Evolutionary conservation across 306 rosid species (phyloP), one percentile per base, ranked within the genome.

Genomic region (Bauhinia variegata): DNA sequence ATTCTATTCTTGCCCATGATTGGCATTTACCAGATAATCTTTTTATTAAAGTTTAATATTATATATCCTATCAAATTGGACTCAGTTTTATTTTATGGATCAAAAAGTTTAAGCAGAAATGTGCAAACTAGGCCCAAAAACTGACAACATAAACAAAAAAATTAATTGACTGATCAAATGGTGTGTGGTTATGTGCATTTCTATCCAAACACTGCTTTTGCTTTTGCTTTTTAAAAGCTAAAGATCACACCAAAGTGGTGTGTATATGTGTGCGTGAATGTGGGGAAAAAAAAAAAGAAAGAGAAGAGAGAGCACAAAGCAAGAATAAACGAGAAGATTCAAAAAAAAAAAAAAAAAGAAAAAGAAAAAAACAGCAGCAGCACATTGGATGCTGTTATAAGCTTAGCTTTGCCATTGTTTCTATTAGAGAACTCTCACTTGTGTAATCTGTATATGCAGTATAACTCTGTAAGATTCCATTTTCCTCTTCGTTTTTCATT

Each of bases 171-270:
- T 55, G 72, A 78, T 83, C 76, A 78, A 88, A 86, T 75, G 80
- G 86, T 78, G 85, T 71, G 76, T 78, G 72, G 73, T 70, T 81
- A 76, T 75, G 60, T 80, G 67, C 75, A 81, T 77, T 85, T 82
- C 78, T 67, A 77, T 80, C 67, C 78, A 69, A 72, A 80, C 77
- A 66, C 66, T 79, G 80, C 83, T 84, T 85, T 87, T 85, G 78
- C 91, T 87, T 84, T 90, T 80, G 54, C 92, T 85, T 80, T 87
- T 67, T 30, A 80, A 87, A 91, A 88, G 96, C 80, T 81, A 83
- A 85, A 74, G 88, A 75, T 61, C 82, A 83, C 72, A 59, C 88
- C 79, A 81, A 80, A 79, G 77, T 71, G 76, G 69, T 56, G 70
- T 52, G 60, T 60, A 52, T 62, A 28, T 36, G 36, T 49, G 34